Base-by-base conservation (phyloP, 768 basidiomycete genomes). In the Rhodotorula kratochvilovae region DNA sequence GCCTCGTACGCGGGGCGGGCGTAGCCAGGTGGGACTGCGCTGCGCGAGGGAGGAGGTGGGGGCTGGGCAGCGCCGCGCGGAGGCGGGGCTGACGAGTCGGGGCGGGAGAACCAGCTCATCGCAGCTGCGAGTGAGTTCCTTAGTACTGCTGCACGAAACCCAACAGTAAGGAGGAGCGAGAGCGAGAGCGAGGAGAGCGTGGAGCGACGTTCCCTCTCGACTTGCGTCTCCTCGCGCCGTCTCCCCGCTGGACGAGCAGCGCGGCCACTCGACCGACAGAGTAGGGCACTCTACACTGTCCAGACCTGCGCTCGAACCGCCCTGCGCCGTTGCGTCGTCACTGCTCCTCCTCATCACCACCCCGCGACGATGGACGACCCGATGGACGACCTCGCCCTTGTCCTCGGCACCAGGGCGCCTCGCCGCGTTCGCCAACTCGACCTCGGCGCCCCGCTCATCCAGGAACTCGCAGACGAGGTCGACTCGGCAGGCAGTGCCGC, bases 401-500 rank as follows among this genome's bases (percentile, higher is more conserved):
- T 45, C 64, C 45, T 97, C 43, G 83, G 87, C 27, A 92, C 1
- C 29, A 6, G 27, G 51, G 13, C 51, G 51, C 51, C 51, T 53
- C 51, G 51, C 27, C n/a, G 29, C 36, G 25, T 36, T 54, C n/a
- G 19, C 50, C 39, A 61, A 48, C 65, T 43, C 61, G 54, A 91
- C 4, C 83, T 97, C 58, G 85, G 31, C 61, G 46, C 56, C 19
- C 61, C 68, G 4, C 16, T 61, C 48, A 21, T 61, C 48, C 62
- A 46, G 6, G 51, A 63, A 46, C 50, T 72, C 66, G 11, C 31
- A 6, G 46, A 57, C 50, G 66, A 64, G 16, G 78, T 85, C 58
- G 84, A 85, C 77, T 80, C 68, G 81, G 77, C 43, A 79, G 96
- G 7, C 5, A 80, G 72, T 86, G 83, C 78, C 78, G 79, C 67